These are phyloP conservation scores for Picochlorum costavermella DNA, from an alignment of 139 green algal species.

Conservation along the genomic window DNA sequence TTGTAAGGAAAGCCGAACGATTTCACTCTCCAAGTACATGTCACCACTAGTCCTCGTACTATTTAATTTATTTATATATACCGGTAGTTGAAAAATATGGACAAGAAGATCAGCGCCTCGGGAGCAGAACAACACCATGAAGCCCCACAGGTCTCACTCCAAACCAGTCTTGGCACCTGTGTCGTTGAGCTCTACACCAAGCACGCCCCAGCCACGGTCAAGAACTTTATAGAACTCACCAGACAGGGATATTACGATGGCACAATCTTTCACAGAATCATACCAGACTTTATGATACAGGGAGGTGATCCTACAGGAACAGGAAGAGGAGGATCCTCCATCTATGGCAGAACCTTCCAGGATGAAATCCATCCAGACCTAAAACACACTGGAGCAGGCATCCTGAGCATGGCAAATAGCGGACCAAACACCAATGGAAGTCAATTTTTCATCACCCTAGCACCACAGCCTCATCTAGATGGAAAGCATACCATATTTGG, in stretches of 20 bases:
- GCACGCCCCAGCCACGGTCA: slow-evolving; percentile 63
- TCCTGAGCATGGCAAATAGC: slow-evolving; percentile 82
- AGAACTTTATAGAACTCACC: slow-evolving; percentile 88
- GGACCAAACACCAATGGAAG: slow-evolving; percentile 75
- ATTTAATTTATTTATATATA: no score
- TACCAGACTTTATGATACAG: slow-evolving; percentile 91
- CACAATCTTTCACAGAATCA: slow-evolving; percentile 70
- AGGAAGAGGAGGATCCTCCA: slow-evolving; percentile 77
- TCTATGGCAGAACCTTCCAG: slow-evolving; percentile 78
- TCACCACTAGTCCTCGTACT: no score
- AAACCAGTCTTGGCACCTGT: slow-evolving; percentile 62
- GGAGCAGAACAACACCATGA: background rate
- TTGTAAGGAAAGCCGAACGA: no score
- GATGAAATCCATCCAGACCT: slow-evolving; percentile 77
- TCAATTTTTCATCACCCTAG: slow-evolving; percentile 86
- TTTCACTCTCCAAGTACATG: no score
- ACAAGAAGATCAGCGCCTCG: background rate
- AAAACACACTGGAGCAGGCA: slow-evolving; percentile 76
- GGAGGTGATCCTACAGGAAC: slow-evolving; percentile 93
- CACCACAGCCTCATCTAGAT: slow-evolving; percentile 40
- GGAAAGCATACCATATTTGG: slow-evolving; percentile 86
- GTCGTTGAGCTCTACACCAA: slow-evolving; percentile 76
- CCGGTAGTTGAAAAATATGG: no score
- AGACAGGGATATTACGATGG: slow-evolving; percentile 87
- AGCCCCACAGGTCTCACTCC: slow-evolving; percentile 40